phyloP scores from a whole-genome alignment of 176 grass and related monocot species.

The Ensete ventricosum region DNA sequence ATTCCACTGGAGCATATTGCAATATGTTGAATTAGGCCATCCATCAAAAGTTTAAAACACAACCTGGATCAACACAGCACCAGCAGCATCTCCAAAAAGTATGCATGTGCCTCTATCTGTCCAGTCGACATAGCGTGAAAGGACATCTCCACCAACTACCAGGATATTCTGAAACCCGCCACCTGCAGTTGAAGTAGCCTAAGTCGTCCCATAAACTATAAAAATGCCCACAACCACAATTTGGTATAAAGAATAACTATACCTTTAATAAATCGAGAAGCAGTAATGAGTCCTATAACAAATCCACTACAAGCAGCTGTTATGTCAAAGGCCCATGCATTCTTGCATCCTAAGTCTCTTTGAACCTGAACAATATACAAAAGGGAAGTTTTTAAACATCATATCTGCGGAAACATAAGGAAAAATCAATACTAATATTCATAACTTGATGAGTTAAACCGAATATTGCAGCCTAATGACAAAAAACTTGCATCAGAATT shows the following conservation, averaged over 20 bases:
- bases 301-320: slow-evolving; percentile 97
- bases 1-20: background rate
- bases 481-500: too few species aligned
- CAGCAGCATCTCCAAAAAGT: slow-evolving; percentile 96
- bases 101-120: slow-evolving; percentile 96
- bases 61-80: slow-evolving; percentile 81
- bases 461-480: too few species aligned
- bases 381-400: background rate
- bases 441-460: too few species aligned
- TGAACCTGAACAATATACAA: slow-evolving; percentile 40
- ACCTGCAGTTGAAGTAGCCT: slow-evolving; percentile 35
- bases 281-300: slow-evolving; percentile 71
- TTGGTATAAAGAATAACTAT: slow-evolving; percentile 8
- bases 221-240: background rate
- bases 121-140: slow-evolving; percentile 90
- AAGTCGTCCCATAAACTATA: background rate
- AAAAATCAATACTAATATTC: background rate
- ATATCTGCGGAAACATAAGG: background rate
- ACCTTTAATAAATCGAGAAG: slow-evolving; percentile 86
- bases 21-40: background rate
- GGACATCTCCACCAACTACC: slow-evolving; percentile 88
- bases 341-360: slow-evolving; percentile 71
- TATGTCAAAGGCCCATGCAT: slow-evolving; percentile 77
- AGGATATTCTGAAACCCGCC: slow-evolving; percentile 50
- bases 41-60: background rate